Percentiles rank a stretch among this genome's conserved stretches.
These are phyloP conservation scores for Zea mays DNA, from an alignment of 176 grass and related monocot species.

Conservation along the genomic window Zm-B73-REFERENCE-NAM-5.0 NC_050098.1:192413501-192414000, in stretches of 20 bases:
- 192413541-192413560: not conserved
- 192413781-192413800: conserved; percentile 60
- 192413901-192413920: conserved; percentile 8
- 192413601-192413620: conserved; percentile 7
- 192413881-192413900: not conserved
- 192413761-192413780: conserved; percentile 31
- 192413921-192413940: conserved; percentile 13
- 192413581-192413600: conserved; percentile 12
- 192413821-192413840: conserved; percentile 50
- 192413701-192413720: conserved; percentile 17
- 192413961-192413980: no score
- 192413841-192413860: conserved; percentile 57
- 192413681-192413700: not conserved
- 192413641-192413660: not conserved
- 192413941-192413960: no score
- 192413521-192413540: conserved; percentile 2
- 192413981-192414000: no score
- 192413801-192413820: conserved; percentile 54
- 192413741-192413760: not conserved
- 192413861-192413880: conserved; percentile 44
- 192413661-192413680: not conserved
- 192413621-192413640: not conserved
- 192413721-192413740: conserved; percentile 5
- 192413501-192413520: not conserved
- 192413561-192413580: not conserved